Conservation (phyloP, 306 rosid species). For the Cicer arietinum region DNA sequence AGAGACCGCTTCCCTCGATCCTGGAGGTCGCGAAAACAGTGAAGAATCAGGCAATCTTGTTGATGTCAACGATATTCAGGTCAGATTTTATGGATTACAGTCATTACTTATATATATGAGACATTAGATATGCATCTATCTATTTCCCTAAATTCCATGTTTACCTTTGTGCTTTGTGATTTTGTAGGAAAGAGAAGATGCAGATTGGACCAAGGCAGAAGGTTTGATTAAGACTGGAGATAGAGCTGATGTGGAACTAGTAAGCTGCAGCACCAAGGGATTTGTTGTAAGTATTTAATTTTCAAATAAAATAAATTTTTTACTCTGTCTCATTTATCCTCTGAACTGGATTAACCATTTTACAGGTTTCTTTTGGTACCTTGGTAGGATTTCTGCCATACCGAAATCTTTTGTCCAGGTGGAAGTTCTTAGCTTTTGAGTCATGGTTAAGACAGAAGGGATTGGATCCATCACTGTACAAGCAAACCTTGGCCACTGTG, state of each 20-base stretch:
- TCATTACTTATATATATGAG: neutral
- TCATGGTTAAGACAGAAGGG: constrained; percentile 92
- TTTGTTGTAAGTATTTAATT: constrained; percentile 76
- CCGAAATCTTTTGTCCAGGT: constrained; percentile 80
- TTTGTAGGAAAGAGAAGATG: constrained; percentile 67
- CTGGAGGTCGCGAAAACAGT: constrained; percentile 39
- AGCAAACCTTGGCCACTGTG: constrained; percentile 62
- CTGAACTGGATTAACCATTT: constrained; percentile 49
- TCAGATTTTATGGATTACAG: constrained; percentile 46
- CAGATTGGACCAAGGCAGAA: constrained; percentile 81
- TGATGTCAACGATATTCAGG: constrained; percentile 59
- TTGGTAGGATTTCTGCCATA: constrained; percentile 92
- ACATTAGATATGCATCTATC: constrained; percentile 31
- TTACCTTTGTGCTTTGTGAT: constrained; percentile 29
- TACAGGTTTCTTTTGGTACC: constrained; percentile 89
- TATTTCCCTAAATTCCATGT: constrained; percentile 24
- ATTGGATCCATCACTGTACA: constrained; percentile 78
- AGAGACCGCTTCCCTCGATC: constrained; percentile 36
- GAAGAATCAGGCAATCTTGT: constrained; percentile 47
- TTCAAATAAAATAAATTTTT: constrained; percentile 6
- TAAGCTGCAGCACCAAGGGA: constrained; percentile 82
- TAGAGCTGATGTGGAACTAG: constrained; percentile 75
- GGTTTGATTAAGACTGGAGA: constrained; percentile 60
- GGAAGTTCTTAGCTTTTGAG: constrained; percentile 97
- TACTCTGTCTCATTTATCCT: constrained; percentile 34